Conservation (phyloP, 495 filamentous ascomycete species). For the Neurospora sp. region DNA sequence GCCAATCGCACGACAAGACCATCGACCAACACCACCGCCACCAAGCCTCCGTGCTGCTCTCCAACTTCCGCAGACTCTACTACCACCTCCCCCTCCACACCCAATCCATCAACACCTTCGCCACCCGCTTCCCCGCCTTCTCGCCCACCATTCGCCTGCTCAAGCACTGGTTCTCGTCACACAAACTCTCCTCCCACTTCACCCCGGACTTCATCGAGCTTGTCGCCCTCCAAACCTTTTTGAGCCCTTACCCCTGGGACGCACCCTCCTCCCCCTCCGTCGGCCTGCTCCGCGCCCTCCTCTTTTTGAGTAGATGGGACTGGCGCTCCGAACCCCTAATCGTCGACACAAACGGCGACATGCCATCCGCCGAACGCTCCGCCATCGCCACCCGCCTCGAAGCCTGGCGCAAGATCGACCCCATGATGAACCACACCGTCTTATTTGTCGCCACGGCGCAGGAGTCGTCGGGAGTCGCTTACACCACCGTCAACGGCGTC, state of each 20-base stretch:
- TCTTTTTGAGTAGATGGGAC: conserved; percentile 76
- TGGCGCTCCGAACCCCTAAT: conserved; percentile 78
- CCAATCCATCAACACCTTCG: conserved; percentile 66
- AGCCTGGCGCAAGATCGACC: conserved; percentile 77
- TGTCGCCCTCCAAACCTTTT: conserved; percentile 60
- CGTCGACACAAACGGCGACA: conserved; percentile 54
- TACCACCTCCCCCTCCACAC: conserved; percentile 66
- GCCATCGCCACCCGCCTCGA: conserved; percentile 60
- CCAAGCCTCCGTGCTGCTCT: conserved; percentile 55
- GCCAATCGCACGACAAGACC: conserved; percentile 61
- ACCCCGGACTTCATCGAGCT: conserved; percentile 76
- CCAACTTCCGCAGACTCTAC: conserved; percentile 60
- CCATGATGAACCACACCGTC: conserved; percentile 70
- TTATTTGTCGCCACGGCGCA: conserved; percentile 76
- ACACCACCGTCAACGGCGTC: conserved; percentile 51
- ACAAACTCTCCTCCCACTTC: conserved; percentile 69
- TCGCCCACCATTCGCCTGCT: conserved; percentile 79
- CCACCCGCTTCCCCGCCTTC: conserved; percentile 69
- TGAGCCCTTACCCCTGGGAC: conserved; percentile 75
- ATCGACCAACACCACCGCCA: conserved; percentile 51
- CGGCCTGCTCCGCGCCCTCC: conserved; percentile 71
- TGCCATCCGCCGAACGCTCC: conserved; percentile 45
- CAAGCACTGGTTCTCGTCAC: conserved; percentile 86
- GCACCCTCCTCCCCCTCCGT: conserved; percentile 67
- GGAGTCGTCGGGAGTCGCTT: conserved; percentile 66